These are phyloP conservation scores for Prunus davidiana DNA, from an alignment of 306 rosid species.

Conservation along the genomic window DNA sequence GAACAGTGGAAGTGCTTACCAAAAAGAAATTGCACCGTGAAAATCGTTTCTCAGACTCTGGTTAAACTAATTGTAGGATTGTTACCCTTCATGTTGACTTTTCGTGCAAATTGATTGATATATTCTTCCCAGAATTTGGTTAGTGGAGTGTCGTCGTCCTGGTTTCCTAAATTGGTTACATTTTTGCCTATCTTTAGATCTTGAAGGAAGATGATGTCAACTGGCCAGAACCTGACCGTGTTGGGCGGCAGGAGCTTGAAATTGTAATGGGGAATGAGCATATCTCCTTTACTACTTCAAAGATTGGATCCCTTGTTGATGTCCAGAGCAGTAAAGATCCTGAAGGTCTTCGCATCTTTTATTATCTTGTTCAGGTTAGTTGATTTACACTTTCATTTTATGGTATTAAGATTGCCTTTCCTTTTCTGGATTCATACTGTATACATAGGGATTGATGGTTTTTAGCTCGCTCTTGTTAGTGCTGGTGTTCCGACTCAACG, in stretches of 20 bases:
- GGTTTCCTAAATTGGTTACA: slow-evolving; percentile 3
- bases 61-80: neutral
- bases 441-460: neutral
- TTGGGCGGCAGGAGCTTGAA: slow-evolving; percentile 96
- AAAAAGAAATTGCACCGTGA: neutral
- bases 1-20: neutral
- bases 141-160: neutral
- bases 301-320: slow-evolving; percentile 94
- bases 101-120: neutral
- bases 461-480: neutral
- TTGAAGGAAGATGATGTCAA: slow-evolving; percentile 96
- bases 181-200: slow-evolving; percentile 42
- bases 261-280: slow-evolving; percentile 98
- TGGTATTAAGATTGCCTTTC: neutral
- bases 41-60: neutral
- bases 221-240: slow-evolving; percentile 98
- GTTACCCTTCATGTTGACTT: neutral
- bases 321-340: slow-evolving; percentile 99
- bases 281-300: slow-evolving; percentile 92
- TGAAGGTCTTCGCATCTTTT: slow-evolving; percentile 98
- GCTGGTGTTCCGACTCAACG: neutral
- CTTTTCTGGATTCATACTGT: neutral
- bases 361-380: slow-evolving; percentile 93
- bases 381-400: neutral
- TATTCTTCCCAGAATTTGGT: neutral